These are phyloP conservation scores for Talaromyces sp. DNA, from an alignment of 2,329 filamentous ascomycete species.

Conservation along the genomic window DNA sequence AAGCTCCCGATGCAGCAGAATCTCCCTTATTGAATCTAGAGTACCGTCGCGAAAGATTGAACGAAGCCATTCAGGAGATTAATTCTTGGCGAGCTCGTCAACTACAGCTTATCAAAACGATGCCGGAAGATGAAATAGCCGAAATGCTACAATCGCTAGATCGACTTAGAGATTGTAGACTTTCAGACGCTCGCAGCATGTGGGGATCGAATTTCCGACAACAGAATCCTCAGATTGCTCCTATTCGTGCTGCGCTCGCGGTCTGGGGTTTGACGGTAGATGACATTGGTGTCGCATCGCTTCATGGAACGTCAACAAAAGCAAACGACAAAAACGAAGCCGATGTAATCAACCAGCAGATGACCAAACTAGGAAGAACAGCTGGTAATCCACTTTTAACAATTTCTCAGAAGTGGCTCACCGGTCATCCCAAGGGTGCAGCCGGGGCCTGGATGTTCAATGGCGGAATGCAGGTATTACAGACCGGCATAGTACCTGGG, in stretches of 20 bases:
- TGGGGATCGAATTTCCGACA: slow-evolving; percentile 99
- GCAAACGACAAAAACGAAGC: slow-evolving; percentile 99
- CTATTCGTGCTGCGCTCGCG: slow-evolving; percentile 88
- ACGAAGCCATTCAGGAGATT: slow-evolving; percentile 68
- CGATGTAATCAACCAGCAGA: slow-evolving; percentile 94
- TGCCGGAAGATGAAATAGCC: slow-evolving; percentile 1
- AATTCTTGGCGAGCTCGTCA: not conserved
- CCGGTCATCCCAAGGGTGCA: slow-evolving; percentile 97
- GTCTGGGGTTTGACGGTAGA: slow-evolving; percentile 98
- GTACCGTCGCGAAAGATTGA: slow-evolving; percentile 91
- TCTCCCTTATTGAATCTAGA: slow-evolving; percentile 95
- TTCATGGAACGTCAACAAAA: slow-evolving; percentile 97
- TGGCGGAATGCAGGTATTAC: slow-evolving; percentile 91
- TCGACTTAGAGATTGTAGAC: slow-evolving; percentile 68
- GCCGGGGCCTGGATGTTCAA: slow-evolving; percentile 99
- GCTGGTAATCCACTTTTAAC: slow-evolving; percentile 95
- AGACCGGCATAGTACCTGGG: slow-evolving; percentile 88
- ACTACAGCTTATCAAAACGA: not conserved
- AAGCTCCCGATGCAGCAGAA: slow-evolving; percentile 84
- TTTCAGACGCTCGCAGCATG: slow-evolving; percentile 87
- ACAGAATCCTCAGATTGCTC: slow-evolving; percentile 86
- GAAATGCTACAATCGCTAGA: not conserved
- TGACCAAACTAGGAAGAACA: slow-evolving; percentile 86
- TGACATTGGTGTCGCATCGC: slow-evolving; percentile 89
- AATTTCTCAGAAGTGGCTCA: slow-evolving; percentile 99